Evolutionary conservation across 306 rosid species (phyloP).

Genomic region (Fragaria vesca): DNA sequence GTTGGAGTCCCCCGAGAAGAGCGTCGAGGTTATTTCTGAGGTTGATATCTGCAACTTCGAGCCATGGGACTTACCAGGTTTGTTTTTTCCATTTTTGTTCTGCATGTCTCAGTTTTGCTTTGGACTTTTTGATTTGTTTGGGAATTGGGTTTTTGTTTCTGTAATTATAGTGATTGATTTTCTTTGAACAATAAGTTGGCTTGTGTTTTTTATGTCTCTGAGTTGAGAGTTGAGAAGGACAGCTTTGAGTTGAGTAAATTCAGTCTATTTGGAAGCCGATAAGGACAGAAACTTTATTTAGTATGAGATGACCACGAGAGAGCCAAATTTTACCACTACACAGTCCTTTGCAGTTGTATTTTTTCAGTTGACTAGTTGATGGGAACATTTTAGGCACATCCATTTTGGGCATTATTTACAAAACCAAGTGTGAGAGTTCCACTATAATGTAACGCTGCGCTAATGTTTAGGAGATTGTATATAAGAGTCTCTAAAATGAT

Average conservation of each 20-base stretch:
- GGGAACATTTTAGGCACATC: neutral
- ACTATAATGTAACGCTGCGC: too few species aligned
- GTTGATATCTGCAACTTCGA: constrained; percentile 79
- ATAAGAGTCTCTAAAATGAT: neutral
- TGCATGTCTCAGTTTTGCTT: neutral
- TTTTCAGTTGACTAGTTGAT: neutral
- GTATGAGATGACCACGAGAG: neutral
- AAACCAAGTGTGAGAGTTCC: too few species aligned
- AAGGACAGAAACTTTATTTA: neutral
- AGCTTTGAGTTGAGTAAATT: neutral
- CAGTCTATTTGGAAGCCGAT: neutral
- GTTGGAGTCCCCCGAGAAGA: constrained; percentile 49
- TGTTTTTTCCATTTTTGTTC: neutral
- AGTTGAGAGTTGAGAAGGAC: neutral
- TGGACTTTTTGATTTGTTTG: neutral
- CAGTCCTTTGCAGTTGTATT: neutral
- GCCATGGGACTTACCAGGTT: constrained; percentile 96
- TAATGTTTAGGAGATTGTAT: neutral
- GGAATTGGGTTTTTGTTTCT: constrained; percentile 3
- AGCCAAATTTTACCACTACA: neutral
- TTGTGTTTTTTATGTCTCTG: neutral
- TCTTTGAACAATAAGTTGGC: neutral
- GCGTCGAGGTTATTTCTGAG: constrained; percentile 77
- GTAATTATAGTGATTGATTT: neutral
- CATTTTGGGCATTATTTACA: neutral